A percentile compares a stretch with the other conserved stretches of the same genome.
Conservation (phyloP, 148 eudicot genomes). For the Gaultheria prostrata region DNA sequence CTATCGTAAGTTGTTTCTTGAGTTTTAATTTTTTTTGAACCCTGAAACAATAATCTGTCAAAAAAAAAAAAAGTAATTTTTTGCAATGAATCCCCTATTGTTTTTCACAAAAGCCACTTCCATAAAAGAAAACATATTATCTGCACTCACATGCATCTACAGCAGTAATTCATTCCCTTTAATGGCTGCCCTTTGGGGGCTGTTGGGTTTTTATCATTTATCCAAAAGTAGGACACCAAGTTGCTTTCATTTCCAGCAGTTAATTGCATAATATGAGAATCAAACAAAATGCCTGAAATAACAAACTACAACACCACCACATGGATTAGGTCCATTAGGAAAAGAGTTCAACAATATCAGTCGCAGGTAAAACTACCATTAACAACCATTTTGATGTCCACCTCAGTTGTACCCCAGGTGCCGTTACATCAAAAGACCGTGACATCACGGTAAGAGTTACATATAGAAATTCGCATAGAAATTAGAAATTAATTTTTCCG, state of each 20-base stretch:
- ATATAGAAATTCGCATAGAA: not conserved
- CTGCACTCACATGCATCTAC: not conserved
- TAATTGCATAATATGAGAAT: not conserved
- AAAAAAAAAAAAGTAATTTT: not conserved
- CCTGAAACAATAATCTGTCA: not conserved
- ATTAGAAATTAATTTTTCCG: not conserved
- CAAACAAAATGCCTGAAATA: not conserved
- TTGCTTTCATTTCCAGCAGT: not conserved
- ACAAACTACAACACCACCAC: slow-evolving; percentile 1
- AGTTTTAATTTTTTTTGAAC: not conserved
- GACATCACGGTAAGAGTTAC: not conserved
- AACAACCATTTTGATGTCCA: slow-evolving; percentile 14
- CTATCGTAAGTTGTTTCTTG: not conserved
- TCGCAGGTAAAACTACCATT: slow-evolving; percentile 3
- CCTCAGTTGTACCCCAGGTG: slow-evolving; percentile 7
- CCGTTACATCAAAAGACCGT: not conserved
- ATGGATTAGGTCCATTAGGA: not conserved
- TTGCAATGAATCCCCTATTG: not conserved
- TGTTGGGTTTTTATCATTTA: no score
- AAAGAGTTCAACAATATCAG: not conserved
- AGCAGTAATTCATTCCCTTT: not conserved
- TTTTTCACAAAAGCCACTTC: not conserved
- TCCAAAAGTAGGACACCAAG: not conserved
- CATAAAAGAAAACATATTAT: not conserved
- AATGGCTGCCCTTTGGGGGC: not conserved